phyloP scores from a whole-genome alignment of 1,284 basidiomycete genomes.

The Marasmius fiardii region DNA sequence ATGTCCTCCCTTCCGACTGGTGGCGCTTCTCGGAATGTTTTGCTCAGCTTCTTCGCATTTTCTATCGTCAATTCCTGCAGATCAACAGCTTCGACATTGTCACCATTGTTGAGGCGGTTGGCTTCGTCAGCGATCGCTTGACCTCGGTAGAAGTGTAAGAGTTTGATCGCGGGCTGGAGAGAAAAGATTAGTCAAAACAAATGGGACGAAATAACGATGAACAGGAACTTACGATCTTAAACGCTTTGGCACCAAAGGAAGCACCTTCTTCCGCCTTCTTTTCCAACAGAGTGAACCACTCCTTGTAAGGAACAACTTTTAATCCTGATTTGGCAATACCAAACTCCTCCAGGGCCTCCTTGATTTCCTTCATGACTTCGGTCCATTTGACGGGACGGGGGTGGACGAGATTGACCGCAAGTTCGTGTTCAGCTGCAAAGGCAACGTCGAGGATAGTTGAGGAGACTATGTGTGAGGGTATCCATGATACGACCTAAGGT shows the following conservation, averaged over 20 bases:
- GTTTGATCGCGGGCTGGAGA: not conserved
- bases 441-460: constrained; percentile 22
- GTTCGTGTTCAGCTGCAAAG: constrained; percentile 13
- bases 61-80: not conserved
- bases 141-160: not conserved
- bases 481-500: constrained; percentile 23
- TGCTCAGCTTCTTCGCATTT: not conserved
- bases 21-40: not conserved
- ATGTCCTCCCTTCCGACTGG: not conserved
- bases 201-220: not conserved
- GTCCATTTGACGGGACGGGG: constrained; percentile 22
- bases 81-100: not conserved
- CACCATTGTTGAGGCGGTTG: not conserved
- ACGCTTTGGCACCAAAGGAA: not conserved
- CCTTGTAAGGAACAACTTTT: constrained; percentile 19
- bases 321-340: constrained; percentile 7
- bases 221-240: constrained; percentile 5
- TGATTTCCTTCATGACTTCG: constrained; percentile 19
- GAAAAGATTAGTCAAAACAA: not conserved
- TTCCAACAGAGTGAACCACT: constrained; percentile 22
- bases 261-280: constrained; percentile 1
- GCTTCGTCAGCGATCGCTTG: not conserved
- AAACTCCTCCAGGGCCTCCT: constrained; percentile 12
- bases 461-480: constrained; percentile 24
- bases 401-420: constrained; percentile 25